phyloP scores from a whole-genome alignment of 2,329 filamentous ascomycete genomes.

The Neopestalotiopsis clavispora region DNA sequence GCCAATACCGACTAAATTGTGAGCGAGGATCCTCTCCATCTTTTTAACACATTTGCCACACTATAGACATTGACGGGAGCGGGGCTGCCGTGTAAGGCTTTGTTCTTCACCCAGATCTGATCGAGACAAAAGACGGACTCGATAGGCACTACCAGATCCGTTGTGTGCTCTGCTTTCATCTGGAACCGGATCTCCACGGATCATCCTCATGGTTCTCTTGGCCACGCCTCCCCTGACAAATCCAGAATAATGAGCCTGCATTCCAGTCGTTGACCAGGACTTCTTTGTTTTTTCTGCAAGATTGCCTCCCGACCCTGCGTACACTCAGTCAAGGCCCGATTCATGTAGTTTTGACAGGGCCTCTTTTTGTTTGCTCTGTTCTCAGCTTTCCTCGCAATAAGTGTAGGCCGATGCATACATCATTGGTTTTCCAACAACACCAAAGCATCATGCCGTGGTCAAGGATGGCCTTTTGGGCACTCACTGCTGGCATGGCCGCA shows the following conservation, averaged over 20 bases:
- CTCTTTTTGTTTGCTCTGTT: background rate
- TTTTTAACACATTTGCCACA: slow-evolving; percentile 23
- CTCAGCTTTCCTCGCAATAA: background rate
- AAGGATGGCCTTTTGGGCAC: slow-evolving; percentile 31
- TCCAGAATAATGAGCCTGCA: slow-evolving; percentile 24
- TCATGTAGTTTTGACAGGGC: background rate
- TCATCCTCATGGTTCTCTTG: slow-evolving; percentile 20
- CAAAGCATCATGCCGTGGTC: slow-evolving; percentile 33
- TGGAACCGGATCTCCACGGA: slow-evolving; percentile 7
- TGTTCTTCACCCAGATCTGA: slow-evolving; percentile 17
- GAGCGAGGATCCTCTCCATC: slow-evolving; percentile 26
- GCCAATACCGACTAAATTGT: slow-evolving; percentile 12
- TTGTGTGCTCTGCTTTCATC: slow-evolving; percentile 27
- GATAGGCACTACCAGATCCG: slow-evolving; percentile 23
- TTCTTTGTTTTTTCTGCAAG: slow-evolving; percentile 26
- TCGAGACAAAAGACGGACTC: slow-evolving; percentile 22
- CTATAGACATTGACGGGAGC: slow-evolving; percentile 22
- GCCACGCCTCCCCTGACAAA: slow-evolving; percentile 21
- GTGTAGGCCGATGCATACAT: slow-evolving; percentile 20
- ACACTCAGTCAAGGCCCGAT: background rate
- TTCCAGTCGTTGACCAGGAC: slow-evolving; percentile 23
- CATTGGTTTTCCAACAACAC: slow-evolving; percentile 7
- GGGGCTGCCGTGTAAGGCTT: slow-evolving; percentile 25
- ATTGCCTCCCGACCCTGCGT: slow-evolving; percentile 21
- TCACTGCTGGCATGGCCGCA: slow-evolving; percentile 34